Evolutionary conservation across 306 rosid genomes (phyloP).

Genomic region (Quercus gilva): DNA sequence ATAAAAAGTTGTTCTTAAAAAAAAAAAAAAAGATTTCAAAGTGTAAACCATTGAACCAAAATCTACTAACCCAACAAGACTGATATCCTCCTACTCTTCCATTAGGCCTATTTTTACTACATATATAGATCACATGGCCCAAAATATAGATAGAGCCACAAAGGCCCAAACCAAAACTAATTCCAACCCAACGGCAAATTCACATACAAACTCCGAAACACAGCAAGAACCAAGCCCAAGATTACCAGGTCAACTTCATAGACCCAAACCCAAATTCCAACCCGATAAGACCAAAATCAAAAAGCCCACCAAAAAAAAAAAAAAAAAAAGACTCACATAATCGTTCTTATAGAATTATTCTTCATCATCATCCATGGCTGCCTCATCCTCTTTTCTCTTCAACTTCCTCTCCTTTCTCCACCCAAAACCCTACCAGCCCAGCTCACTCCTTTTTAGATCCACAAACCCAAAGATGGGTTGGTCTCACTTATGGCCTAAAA

Average conservation of each 20-base stretch:
- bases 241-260: neutral
- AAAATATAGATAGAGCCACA: neutral
- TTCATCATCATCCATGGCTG: conserved; percentile 45
- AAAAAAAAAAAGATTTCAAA: too few relatives aligned
- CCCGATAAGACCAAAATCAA: neutral
- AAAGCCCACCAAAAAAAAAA: neutral
- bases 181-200: neutral
- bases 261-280: neutral
- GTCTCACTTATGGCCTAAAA: conserved; percentile 20
- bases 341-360: too few relatives aligned
- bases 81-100: too few relatives aligned
- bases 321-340: too few relatives aligned
- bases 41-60: too few relatives aligned
- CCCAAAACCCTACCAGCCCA: conserved; percentile 35
- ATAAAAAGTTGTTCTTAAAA: too few relatives aligned
- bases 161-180: neutral
- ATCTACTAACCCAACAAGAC: too few relatives aligned
- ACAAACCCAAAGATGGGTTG: conserved; percentile 16
- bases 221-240: neutral
- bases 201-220: too few relatives aligned
- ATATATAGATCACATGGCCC: neutral
- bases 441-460: conserved; percentile 24
- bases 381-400: conserved; percentile 56
- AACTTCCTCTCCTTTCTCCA: conserved; percentile 62
- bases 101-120: too few relatives aligned